A percentile compares a stretch with the other conserved stretches of the same genome.
Evolutionary conservation across 306 rosid genomes (phyloP).

Genomic region (Gleditsia sinensis): DNA sequence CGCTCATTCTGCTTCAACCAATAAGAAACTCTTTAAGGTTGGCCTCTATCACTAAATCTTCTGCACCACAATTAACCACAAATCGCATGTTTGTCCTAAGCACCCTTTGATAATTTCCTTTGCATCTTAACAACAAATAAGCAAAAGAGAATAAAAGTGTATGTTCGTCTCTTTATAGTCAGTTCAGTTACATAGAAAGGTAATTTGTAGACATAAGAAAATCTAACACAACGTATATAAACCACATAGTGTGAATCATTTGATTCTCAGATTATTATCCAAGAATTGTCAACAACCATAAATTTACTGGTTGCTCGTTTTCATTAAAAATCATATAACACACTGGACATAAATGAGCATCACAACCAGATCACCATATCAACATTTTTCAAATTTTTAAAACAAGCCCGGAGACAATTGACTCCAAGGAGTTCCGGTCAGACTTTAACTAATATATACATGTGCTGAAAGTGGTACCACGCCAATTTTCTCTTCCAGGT

Average conservation of each 20-base stretch:
- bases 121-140: conserved; percentile 17
- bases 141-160: background rate
- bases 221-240: conserved; percentile 12
- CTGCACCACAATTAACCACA: conserved; percentile 16
- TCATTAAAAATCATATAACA: conserved; percentile 26
- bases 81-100: conserved; percentile 17
- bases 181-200: conserved; percentile 10
- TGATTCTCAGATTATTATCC: conserved; percentile 14
- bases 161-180: conserved; percentile 15
- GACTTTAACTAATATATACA: conserved; percentile 7
- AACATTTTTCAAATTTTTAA: conserved; percentile 16
- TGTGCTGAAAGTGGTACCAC: background rate
- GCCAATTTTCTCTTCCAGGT: conserved; percentile 7
- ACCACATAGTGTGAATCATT: conserved; percentile 12
- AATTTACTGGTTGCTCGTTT: conserved; percentile 11
- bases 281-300: background rate
- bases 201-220: background rate
- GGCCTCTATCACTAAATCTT: conserved; percentile 43
- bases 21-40: conserved; percentile 80
- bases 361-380: background rate
- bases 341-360: background rate
- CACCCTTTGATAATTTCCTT: conserved; percentile 17
- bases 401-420: conserved; percentile 17
- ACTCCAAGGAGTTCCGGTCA: background rate
- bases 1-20: conserved; percentile 47